These are phyloP conservation scores for Elongisporangium senticosum DNA, from an alignment of 352 stramenopile genomes.

Conservation along the genomic window DNA sequence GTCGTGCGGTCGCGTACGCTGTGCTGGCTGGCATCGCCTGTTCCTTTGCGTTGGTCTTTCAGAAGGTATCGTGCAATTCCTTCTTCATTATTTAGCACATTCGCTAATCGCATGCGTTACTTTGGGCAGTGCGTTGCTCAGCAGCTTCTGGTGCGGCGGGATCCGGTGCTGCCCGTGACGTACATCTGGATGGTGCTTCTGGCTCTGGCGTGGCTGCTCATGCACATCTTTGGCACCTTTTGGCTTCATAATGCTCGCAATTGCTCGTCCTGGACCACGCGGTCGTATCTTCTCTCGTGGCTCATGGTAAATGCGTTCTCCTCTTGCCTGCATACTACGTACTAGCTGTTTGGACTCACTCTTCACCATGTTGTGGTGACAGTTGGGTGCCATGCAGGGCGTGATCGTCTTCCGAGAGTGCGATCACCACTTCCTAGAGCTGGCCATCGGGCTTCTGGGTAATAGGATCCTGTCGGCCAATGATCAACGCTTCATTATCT, in stretches of 20 bases:
- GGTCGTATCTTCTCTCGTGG: slow-evolving; percentile 11
- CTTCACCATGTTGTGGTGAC: neutral
- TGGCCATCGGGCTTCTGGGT: neutral
- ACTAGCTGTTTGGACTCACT: neutral
- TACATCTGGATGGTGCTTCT: slow-evolving; percentile 10
- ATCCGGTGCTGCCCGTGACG: neutral
- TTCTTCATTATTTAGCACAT: neutral
- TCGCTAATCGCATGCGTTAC: neutral
- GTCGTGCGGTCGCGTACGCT: slow-evolving; percentile 18
- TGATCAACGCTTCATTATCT: too few relatives aligned
- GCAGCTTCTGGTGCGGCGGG: neutral
- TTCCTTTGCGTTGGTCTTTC: slow-evolving; percentile 18
- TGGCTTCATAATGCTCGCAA: slow-evolving; percentile 10
- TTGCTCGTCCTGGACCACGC: neutral
- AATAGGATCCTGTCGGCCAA: neutral
- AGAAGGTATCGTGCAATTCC: slow-evolving; percentile 19
- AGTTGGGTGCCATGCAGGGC: slow-evolving; percentile 14
- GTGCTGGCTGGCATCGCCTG: slow-evolving; percentile 18
- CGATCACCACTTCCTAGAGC: neutral
- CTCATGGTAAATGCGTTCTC: slow-evolving; percentile 9
- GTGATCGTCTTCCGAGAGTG: slow-evolving; percentile 15
- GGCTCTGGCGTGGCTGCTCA: slow-evolving; percentile 13
- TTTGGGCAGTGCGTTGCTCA: slow-evolving; percentile 13
- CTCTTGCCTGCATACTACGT: neutral
- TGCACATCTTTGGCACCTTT: slow-evolving; percentile 10